A percentile compares a stretch with the other conserved stretches of the same genome.
Conservation (phyloP, 345 rosid genomes). For the Sonneratia alba region DNA sequence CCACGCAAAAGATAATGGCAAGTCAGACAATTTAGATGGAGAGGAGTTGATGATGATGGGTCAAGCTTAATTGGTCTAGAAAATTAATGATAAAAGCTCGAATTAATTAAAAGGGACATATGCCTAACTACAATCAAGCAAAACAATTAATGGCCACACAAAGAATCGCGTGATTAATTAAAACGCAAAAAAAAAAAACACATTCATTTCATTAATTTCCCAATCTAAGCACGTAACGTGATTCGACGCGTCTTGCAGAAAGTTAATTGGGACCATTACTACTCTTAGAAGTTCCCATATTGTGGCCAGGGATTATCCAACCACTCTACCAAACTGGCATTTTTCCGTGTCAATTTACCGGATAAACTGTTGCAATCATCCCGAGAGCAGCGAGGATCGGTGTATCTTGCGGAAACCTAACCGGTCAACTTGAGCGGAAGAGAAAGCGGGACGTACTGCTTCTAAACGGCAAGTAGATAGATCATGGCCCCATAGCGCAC, state of each 20-base stretch:
- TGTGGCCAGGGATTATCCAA: not conserved
- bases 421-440: too few relatives aligned
- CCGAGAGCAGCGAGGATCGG: too few relatives aligned
- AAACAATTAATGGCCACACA: not conserved
- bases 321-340: too few relatives aligned
- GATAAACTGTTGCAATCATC: too few relatives aligned
- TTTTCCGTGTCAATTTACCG: too few relatives aligned
- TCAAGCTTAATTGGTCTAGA: not conserved
- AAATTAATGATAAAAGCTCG: not conserved
- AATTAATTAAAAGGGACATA: not conserved
- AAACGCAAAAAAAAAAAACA: not conserved
- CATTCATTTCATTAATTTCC: slow-evolving; percentile 2
- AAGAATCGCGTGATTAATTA: not conserved
- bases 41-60: not conserved
- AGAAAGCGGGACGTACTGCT: too few relatives aligned
- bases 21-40: not conserved
- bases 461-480: not conserved
- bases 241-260: slow-evolving; percentile 3
- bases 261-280: slow-evolving; percentile 6
- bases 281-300: slow-evolving; percentile 11
- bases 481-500: not conserved
- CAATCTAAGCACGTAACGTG: not conserved
- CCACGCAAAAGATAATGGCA: not conserved
- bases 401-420: too few relatives aligned
- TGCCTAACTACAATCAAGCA: not conserved